Base-by-base conservation (phyloP, 495 filamentous ascomycete species). In the Hyphodiscus hymeniophilus region DNA sequence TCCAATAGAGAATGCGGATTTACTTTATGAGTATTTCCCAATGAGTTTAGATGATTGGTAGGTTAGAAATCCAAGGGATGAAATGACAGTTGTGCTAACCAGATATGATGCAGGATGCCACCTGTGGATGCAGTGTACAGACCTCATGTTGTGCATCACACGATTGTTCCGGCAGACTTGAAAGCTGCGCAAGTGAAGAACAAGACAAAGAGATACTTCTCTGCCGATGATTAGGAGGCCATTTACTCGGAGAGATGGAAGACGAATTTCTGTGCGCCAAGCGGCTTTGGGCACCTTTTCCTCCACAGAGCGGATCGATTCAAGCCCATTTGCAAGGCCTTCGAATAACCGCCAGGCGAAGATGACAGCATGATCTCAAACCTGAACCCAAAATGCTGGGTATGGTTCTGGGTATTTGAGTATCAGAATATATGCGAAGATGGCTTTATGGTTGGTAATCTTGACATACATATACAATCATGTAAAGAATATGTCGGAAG, bases 141-240 rank as follows among this genome's bases (percentile, higher is more conserved):
- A n/a, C 89, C 89, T 7, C 89, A 95, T 63, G 85, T 92, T 7
- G 89, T 94, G 2, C 89, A 95, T 64, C 89, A 95, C 60, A 89
- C 83, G 28, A 82, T 82, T 35, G 70, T 88, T 42, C 85, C 85
- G 3, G 70, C 75, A 33, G 85, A 91, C 57, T 75, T 83, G 56
- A 89, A 88, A 56, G 82, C 82, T 12, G 72, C 81, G 39, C 79
- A 80, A 50, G 73, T 76, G 3, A 73, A 79, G 58, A 83, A 78
- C 49, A 81, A 82, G 55, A 81, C 79, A 45, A 94, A 90, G 59
- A 73, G 87, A 36, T 94, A 91, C 60, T 91, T 94, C 61, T 79
- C 78, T 2, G 85, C 84, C 18, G 82, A 85, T 55, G 58, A 61
- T 32, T 60, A 48, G 33, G 20, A 28, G 20, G 3, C 13, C 7